Conservation (phyloP, 1,284 basidiomycete genomes). For the Microbotryum violaceum region DNA sequence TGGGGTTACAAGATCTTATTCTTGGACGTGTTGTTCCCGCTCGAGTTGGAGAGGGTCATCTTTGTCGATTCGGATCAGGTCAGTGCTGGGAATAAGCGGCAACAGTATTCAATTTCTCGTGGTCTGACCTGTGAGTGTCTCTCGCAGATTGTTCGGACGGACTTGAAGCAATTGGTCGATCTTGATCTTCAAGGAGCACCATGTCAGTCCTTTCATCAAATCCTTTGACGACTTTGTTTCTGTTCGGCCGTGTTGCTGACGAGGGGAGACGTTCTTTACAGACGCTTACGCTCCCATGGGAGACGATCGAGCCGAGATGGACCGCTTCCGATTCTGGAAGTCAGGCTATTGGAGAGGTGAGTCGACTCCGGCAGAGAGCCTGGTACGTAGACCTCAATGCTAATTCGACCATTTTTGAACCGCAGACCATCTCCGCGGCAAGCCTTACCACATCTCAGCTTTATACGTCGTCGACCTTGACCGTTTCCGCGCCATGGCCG, state of each 20-base stretch:
- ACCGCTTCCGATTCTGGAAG: constrained; percentile 98
- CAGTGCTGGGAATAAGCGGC: background rate
- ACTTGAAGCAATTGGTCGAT: constrained; percentile 85
- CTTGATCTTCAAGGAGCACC: constrained; percentile 83
- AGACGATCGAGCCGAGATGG: constrained; percentile 87
- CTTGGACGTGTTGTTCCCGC: constrained; percentile 94
- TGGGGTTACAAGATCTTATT: constrained; percentile 98
- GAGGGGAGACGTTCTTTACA: background rate
- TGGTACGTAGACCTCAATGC: background rate
- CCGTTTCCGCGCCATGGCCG: constrained; percentile 66
- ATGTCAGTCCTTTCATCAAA: constrained; percentile 38
- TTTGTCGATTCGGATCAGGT: constrained; percentile 78
- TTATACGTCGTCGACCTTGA: constrained; percentile 95
- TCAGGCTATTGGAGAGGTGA: constrained; percentile 49
- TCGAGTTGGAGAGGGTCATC: constrained; percentile 92
- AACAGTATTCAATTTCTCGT: background rate
- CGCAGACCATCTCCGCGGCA: constrained; percentile 62
- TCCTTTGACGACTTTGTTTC: background rate
- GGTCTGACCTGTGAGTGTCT: background rate
- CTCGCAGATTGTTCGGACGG: constrained; percentile 82
- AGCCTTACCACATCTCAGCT: constrained; percentile 87
- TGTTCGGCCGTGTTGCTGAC: background rate
- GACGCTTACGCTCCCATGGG: constrained; percentile 92
- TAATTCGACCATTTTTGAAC: constrained; percentile 38
- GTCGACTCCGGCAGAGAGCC: constrained; percentile 4